phyloP scores from a whole-genome alignment of 176 grass and related monocot species.

The Phoenix roebelenii region DNA sequence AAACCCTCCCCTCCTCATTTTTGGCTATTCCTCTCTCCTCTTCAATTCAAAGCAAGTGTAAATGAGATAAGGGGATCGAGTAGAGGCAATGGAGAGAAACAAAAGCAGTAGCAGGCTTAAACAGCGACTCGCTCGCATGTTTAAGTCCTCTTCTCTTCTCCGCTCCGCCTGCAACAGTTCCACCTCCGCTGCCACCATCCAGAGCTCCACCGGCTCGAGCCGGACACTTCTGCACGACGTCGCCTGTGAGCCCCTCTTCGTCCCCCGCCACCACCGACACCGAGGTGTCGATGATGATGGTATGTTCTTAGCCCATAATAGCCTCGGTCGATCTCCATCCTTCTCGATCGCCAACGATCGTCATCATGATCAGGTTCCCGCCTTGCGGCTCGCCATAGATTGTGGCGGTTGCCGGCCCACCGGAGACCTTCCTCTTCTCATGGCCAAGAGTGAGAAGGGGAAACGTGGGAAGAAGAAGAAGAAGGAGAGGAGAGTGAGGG shows the following conservation, averaged over 20 bases:
- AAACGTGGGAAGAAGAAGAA: background rate
- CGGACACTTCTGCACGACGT: constrained; percentile 14
- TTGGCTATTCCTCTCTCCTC: no score
- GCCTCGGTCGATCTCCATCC: no score
- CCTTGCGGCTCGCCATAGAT: constrained; percentile 15
- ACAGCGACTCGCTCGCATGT: constrained; percentile 63
- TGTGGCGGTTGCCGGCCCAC: constrained; percentile 19
- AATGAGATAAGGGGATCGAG: no score
- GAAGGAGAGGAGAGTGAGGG: constrained; percentile 23
- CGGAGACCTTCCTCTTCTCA: background rate
- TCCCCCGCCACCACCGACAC: background rate
- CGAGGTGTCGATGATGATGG: no score
- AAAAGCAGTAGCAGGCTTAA: constrained; percentile 46
- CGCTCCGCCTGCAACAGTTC: constrained; percentile 72
- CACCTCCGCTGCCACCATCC: constrained; percentile 20
- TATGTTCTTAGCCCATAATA: no score
- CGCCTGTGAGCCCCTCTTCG: constrained; percentile 17
- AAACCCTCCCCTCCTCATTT: no score
- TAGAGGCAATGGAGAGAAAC: constrained; percentile 10
- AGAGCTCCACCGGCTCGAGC: constrained; percentile 18
- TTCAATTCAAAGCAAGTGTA: no score
- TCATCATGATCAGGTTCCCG: no score
- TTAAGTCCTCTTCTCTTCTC: constrained; percentile 45
- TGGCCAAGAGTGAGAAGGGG: background rate
- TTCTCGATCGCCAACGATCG: no score